A percentile compares a stretch with the other conserved stretches of the same genome.
Evolutionary conservation across 2,329 filamentous ascomycete genomes (phyloP).

Genomic region (Beauveria asiatica): DNA sequence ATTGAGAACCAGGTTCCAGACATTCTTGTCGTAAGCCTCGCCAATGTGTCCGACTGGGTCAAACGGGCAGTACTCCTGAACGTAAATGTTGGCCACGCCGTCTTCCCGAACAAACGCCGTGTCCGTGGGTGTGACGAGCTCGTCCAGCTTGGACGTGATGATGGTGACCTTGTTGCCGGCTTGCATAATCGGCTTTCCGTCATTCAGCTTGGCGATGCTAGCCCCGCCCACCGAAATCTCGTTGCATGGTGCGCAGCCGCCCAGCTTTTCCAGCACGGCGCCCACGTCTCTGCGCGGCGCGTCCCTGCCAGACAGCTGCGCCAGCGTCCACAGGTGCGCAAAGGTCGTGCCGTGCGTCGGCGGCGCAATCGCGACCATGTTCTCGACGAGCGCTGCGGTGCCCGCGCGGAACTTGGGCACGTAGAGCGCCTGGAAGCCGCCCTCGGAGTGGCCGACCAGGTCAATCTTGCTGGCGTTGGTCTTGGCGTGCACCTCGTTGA

Average conservation of each 20-base stretch:
- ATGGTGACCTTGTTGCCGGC: constrained; percentile 14
- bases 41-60: constrained; percentile 15
- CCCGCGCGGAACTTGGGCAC: constrained; percentile 14
- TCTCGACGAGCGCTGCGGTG: constrained; percentile 12
- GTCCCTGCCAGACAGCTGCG: neutral
- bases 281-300: neutral
- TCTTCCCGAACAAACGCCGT: constrained; percentile 11
- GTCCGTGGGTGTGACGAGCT: constrained; percentile 12
- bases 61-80: constrained; percentile 15
- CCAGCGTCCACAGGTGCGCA: constrained; percentile 12
- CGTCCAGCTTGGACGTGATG: constrained; percentile 13
- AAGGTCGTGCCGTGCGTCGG: constrained; percentile 19
- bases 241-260: constrained; percentile 15
- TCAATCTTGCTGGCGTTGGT: constrained; percentile 17
- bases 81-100: constrained; percentile 14
- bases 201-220: constrained; percentile 12
- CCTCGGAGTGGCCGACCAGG: constrained; percentile 18
- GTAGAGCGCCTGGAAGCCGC: constrained; percentile 17
- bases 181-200: constrained; percentile 11
- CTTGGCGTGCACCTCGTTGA: constrained; percentile 12
- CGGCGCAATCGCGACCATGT: constrained; percentile 14
- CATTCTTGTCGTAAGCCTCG: constrained; percentile 12
- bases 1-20: constrained; percentile 15
- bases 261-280: constrained; percentile 10
- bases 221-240: constrained; percentile 13